Percentiles rank a stretch among this genome's conserved stretches.
phyloP scores from a whole-genome alignment of 768 basidiomycete genomes.

The Amanita inopinata region DNA sequence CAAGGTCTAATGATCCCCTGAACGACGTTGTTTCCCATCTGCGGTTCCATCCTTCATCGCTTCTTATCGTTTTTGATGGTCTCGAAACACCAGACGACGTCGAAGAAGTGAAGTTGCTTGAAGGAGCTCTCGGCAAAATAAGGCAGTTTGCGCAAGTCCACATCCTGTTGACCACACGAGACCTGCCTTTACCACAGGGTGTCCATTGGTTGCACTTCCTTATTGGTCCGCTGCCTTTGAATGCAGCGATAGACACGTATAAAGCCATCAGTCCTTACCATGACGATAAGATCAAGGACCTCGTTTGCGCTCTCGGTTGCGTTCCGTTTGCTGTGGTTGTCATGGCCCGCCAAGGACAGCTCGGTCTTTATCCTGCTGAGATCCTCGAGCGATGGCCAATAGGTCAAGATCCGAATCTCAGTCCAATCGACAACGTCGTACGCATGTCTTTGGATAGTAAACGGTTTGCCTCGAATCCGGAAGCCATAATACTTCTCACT shows the following conservation, averaged over 20 bases:
- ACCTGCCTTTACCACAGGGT: background rate
- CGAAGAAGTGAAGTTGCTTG: background rate
- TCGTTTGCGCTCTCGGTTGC: background rate
- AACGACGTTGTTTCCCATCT: background rate
- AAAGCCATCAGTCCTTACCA: background rate
- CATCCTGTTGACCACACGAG: constrained; percentile 1
- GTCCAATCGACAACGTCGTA: background rate
- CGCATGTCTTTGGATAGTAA: background rate
- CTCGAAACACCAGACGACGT: background rate
- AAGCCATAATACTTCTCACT: background rate
- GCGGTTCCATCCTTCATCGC: background rate
- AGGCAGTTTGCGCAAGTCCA: background rate
- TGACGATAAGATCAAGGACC: background rate
- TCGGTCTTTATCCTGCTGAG: background rate
- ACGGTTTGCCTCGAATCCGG: background rate
- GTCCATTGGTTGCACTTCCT: background rate
- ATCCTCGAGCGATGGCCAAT: background rate
- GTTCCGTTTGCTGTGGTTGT: background rate
- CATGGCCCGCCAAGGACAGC: background rate
- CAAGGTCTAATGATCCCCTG: background rate
- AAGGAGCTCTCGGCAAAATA: background rate
- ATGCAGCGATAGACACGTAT: background rate
- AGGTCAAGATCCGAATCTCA: background rate
- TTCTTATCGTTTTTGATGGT: background rate
- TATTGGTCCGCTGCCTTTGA: background rate